These are phyloP conservation scores for Trypanosoma caninum DNA, from an alignment of 208 protist species.

Conservation along the genomic window DNA sequence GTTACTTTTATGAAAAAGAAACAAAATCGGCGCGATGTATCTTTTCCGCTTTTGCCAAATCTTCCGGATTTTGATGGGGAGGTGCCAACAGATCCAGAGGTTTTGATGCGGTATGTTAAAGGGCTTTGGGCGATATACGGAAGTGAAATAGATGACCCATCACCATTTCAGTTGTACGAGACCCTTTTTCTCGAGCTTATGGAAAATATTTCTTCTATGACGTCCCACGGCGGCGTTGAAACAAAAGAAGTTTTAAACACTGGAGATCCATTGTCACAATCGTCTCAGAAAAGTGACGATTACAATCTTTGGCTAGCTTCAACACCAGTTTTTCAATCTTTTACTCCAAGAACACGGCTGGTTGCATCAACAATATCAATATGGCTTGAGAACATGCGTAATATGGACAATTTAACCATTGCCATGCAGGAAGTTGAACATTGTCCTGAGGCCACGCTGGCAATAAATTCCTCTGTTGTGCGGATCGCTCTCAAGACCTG, in stretches of 20 bases:
- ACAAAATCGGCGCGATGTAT: slow-evolving; percentile 19
- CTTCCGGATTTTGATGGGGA: slow-evolving; percentile 82
- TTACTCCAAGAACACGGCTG: slow-evolving; percentile 15
- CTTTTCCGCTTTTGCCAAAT: slow-evolving; percentile 36
- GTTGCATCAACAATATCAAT: slow-evolving; percentile 23
- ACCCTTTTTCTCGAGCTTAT: slow-evolving; percentile 40
- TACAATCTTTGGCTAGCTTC: not conserved
- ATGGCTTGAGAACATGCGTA: slow-evolving; percentile 24
- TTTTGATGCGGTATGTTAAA: slow-evolving; percentile 61
- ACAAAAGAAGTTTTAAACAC: slow-evolving; percentile 6
- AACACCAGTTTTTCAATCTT: slow-evolving; percentile 6
- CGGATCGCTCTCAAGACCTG: slow-evolving; percentile 30
- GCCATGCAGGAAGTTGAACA: slow-evolving; percentile 6
- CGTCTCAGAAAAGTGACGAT: not conserved
- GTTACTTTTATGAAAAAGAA: slow-evolving; percentile 42
- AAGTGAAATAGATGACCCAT: slow-evolving; percentile 26
- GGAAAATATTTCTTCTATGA: slow-evolving; percentile 10
- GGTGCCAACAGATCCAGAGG: slow-evolving; percentile 50
- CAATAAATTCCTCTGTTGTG: slow-evolving; percentile 20
- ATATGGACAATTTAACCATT: slow-evolving; percentile 16
- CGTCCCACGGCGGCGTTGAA: not conserved
- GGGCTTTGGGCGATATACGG: slow-evolving; percentile 37
- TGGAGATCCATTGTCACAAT: not conserved
- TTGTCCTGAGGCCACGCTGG: slow-evolving; percentile 26
- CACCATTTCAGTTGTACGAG: slow-evolving; percentile 71